Base-by-base conservation (phyloP, 2,329 filamentous ascomycete species). In the Phialocephala subalpina region DNA sequence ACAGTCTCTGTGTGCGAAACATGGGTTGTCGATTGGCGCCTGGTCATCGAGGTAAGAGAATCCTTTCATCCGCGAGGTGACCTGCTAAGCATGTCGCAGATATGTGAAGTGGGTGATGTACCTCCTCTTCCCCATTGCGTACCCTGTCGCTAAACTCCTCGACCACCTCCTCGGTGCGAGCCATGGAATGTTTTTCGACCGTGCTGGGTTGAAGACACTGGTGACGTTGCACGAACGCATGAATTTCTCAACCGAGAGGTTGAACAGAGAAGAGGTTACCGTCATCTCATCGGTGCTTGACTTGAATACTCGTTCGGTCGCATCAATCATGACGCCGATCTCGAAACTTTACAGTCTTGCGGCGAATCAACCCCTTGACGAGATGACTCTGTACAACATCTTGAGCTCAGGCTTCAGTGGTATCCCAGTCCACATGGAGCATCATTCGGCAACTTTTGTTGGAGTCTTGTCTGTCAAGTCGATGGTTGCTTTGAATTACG, bases 391-490 rank as follows among this genome's bases (percentile, higher is more conserved):
- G 89, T 92, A 97, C 77, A 87, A 88, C 67, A 97, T 98, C 62
- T 83, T 97, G 8, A 93, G 92, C 0, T 93, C 94, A 57, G 95
- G 95, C 52, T 97, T 97, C 78, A 97, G 94, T 7, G 86, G 94
- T 65, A 97, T 98, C 69, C 95, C 95, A 3, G 96, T 98, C 65
- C 92, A 97, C 75, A 89, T 92, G 35, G 88, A 92, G 0, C 90
- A 92, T 60, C 95, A 93, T 73, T 82, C 86, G 0, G 87, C 87
- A 66, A 94, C 97, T 77, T 98, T 97, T 78, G 90, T 97, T 27
- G 95, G 95, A 69, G 97, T 98, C 93, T 86, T 98, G 8, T 83
- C 97, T 14, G 94, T 97, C 78, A 97, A 97, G 83, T 97, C 97
- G 75, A 87, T 98, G 65, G 97, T 98, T 76, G 97, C 94, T 0